These are phyloP conservation scores for Aureobasidium sp. DNA, from an alignment of 2,329 filamentous ascomycete genomes.

Conservation along the genomic window DNA sequence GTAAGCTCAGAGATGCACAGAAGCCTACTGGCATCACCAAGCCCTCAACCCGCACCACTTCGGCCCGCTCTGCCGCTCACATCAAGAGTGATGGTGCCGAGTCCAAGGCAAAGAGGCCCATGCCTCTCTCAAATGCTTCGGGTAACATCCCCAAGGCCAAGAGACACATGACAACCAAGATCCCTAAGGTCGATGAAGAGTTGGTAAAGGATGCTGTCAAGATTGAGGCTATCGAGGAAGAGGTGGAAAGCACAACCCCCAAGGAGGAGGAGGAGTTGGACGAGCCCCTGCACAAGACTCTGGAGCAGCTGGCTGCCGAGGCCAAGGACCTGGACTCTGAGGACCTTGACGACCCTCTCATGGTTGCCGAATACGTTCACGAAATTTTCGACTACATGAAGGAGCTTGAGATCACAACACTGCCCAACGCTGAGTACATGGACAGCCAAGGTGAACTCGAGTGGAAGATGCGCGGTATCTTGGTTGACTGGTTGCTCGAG, in stretches of 20 bases:
- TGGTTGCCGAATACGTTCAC: slow-evolving; percentile 94
- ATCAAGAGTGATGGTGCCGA: slow-evolving; percentile 45
- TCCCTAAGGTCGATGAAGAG: slow-evolving; percentile 50
- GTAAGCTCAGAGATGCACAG: slow-evolving; percentile 45
- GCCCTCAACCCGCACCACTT: slow-evolving; percentile 45
- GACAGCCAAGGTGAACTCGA: slow-evolving; percentile 87
- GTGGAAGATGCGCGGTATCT: slow-evolving; percentile 97
- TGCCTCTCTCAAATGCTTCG: slow-evolving; percentile 62
- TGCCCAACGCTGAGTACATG: slow-evolving; percentile 94
- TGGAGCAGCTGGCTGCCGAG: slow-evolving; percentile 29
- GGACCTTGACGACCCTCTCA: slow-evolving; percentile 86
- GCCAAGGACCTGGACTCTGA: slow-evolving; percentile 70
- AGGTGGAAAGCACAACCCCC: slow-evolving; percentile 22
- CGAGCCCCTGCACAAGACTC: slow-evolving; percentile 21
- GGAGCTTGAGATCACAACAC: slow-evolving; percentile 69
- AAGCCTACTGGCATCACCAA: slow-evolving; percentile 80
- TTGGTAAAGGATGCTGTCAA: slow-evolving; percentile 47
- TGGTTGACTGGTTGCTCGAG: slow-evolving; percentile 97
- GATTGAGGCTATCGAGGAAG: slow-evolving; percentile 29
- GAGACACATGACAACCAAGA: slow-evolving; percentile 48
- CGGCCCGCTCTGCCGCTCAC: slow-evolving; percentile 54
- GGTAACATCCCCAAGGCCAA: slow-evolving; percentile 57
- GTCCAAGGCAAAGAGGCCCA: slow-evolving; percentile 61
- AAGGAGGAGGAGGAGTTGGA: slow-evolving; percentile 27
- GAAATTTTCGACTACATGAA: slow-evolving; percentile 97